Evolutionary conservation across 176 grass and related monocot species (phyloP), one percentile per base, ranked within the genome.

Genomic region (Oryza brachyantha): DNA sequence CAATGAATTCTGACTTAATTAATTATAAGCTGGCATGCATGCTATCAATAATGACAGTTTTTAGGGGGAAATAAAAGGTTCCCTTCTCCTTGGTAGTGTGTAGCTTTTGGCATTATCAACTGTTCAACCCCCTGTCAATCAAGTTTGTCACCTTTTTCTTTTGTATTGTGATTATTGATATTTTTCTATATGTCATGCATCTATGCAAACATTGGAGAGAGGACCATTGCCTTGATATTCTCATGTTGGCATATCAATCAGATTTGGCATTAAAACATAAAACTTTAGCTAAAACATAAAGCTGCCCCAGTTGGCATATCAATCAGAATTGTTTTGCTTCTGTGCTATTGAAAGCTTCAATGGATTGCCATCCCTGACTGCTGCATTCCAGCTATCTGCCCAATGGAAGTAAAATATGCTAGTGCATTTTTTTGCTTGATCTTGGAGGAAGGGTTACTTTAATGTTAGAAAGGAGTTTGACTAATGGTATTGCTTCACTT

Each of bases 271-370:
- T n/a, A n/a, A n/a, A n/a, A n/a, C n/a, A n/a, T n/a, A n/a, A n/a
- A n/a, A n/a, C n/a, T n/a, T n/a, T n/a, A n/a, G n/a, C n/a, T n/a
- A 37, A 16, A 19, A 24, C 10, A 28, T 76, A 27, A 21, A 62
- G 58, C 34, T 32, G 59, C 45, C 27, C 40, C 10, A 43, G 61
- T 50, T 65, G 61, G 10, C 42, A 36, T 65, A 22, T 66, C 42
- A 14, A 8, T 19, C 12, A 25, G 21, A 71, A 71, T 19, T 45
- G 24, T 39, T 24, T 39, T 22, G 35, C 35, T 67, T 19, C 19
- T 39, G n/a, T 67, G n/a, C n/a, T n/a, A 39, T 45, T 77, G 38
- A 77, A 64, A 45, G 58, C 38, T 48, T 77, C 39, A 77, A 77
- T 12, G 2, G 45, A 61, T 46, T 34, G 7, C 5, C 24, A 70